Percentiles rank a stretch among this genome's conserved stretches.
These are phyloP conservation scores for Fusarium albidum DNA, from an alignment of 2,329 filamentous ascomycete genomes.

Conservation along the genomic window DNA sequence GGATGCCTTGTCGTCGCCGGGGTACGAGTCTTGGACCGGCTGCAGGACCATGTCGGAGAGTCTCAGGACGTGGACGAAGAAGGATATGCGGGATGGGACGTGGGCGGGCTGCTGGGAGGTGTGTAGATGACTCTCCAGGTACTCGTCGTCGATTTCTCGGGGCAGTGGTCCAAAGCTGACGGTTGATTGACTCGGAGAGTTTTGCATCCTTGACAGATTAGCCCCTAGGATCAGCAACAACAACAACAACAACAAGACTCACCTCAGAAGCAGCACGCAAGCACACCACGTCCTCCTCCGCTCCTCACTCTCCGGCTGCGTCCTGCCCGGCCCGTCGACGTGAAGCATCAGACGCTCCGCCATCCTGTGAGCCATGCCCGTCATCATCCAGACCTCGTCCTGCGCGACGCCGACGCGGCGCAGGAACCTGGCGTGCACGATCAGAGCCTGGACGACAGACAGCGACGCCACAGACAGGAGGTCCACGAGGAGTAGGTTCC, in stretches of 20 bases:
- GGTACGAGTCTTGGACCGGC: slow-evolving; percentile 29
- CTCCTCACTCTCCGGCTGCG: slow-evolving; percentile 34
- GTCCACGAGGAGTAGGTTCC: slow-evolving; percentile 33
- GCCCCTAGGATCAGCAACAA: not conserved
- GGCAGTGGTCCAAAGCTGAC: slow-evolving; percentile 28
- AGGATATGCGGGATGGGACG: slow-evolving; percentile 32
- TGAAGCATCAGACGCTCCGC: slow-evolving; percentile 37
- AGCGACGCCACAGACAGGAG: slow-evolving; percentile 33
- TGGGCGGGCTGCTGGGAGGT: slow-evolving; percentile 28
- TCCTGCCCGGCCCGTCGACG: slow-evolving; percentile 33
- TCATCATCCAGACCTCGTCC: slow-evolving; percentile 38
- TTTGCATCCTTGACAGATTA: slow-evolving; percentile 28
- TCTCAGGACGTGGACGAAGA: slow-evolving; percentile 34
- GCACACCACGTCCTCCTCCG: slow-evolving; percentile 39
- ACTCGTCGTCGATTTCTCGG: slow-evolving; percentile 37
- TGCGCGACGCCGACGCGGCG: slow-evolving; percentile 27
- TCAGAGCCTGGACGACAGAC: slow-evolving; percentile 36
- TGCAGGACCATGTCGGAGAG: slow-evolving; percentile 32
- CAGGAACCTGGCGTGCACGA: slow-evolving; percentile 37
- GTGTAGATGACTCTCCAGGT: slow-evolving; percentile 24
- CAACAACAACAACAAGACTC: not conserved
- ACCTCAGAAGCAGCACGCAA: slow-evolving; percentile 33
- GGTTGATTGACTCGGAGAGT: slow-evolving; percentile 13
- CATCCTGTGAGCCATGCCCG: slow-evolving; percentile 36
- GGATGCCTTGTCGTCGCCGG: slow-evolving; percentile 10